These are phyloP conservation scores for Rhazya stricta DNA, from an alignment of 257 asterid species.

Conservation along the genomic window DNA sequence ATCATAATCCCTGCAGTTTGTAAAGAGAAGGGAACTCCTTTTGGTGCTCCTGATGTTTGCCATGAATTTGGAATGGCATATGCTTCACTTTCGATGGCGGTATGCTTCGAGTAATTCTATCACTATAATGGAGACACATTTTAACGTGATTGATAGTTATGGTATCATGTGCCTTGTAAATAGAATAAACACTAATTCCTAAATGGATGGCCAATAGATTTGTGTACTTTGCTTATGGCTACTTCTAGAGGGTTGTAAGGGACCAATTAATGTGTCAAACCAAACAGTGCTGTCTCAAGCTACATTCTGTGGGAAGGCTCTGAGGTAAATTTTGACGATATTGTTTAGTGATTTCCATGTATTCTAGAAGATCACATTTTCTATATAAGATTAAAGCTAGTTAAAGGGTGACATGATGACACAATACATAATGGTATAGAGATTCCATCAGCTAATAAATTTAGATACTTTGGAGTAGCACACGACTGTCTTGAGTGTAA, in stretches of 20 bases:
- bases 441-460: neutral
- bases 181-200: neutral
- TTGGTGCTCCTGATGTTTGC: conserved; percentile 66
- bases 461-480: neutral
- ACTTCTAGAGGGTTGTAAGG: neutral
- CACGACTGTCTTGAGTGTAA: neutral
- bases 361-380: neutral
- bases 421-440: neutral
- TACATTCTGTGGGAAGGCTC: neutral
- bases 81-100: conserved; percentile 93
- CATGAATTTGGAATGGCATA: conserved; percentile 67
- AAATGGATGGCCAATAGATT: neutral
- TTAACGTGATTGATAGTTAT: neutral
- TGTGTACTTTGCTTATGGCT: neutral
- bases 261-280: neutral
- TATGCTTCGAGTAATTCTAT: conserved; percentile 30
- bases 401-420: neutral
- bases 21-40: conserved; percentile 83
- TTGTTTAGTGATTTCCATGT: neutral
- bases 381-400: neutral
- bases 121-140: neutral
- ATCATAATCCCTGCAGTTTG: conserved; percentile 91
- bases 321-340: neutral
- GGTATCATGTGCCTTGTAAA: neutral
- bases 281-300: neutral